These are phyloP conservation scores for Eimeria sp. DNA, from an alignment of 169 alveolate genomes.

Conservation along the genomic window DNA sequence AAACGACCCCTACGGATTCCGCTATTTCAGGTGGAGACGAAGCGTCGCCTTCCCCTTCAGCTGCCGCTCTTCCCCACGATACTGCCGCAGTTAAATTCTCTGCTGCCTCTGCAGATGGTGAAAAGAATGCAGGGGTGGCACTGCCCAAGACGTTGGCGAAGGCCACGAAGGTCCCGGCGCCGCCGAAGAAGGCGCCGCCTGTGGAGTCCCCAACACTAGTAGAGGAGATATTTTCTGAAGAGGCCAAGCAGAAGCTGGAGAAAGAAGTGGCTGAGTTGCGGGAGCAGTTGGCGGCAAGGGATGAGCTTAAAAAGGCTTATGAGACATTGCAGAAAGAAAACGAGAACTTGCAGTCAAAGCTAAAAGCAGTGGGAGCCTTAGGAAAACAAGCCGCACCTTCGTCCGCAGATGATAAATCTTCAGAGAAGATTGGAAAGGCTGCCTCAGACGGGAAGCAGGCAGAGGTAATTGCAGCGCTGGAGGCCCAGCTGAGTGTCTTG, in stretches of 20 bases:
- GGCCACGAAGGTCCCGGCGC: slow-evolving; percentile 57
- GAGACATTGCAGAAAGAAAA: slow-evolving; percentile 22
- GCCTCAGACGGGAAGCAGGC: background rate
- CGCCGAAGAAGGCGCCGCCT: slow-evolving; percentile 60
- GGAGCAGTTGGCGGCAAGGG: slow-evolving; percentile 44
- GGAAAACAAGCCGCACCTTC: background rate
- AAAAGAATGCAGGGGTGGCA: background rate
- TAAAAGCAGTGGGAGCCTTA: background rate
- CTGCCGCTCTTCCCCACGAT: background rate
- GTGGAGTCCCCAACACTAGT: background rate
- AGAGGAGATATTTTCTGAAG: background rate
- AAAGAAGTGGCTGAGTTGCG: slow-evolving; percentile 13
- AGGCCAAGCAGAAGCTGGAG: slow-evolving; percentile 52
- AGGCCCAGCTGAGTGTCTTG: slow-evolving; percentile 40
- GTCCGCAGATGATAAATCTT: background rate
- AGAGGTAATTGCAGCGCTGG: slow-evolving; percentile 17
- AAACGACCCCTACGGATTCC: background rate
- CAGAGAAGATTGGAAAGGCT: background rate
- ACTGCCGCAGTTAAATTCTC: background rate
- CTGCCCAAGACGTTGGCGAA: slow-evolving; percentile 4
- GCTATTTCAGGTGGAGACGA: background rate
- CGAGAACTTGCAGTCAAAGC: slow-evolving; percentile 38
- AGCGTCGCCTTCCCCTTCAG: background rate
- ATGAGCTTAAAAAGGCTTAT: background rate
- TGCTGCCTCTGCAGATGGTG: background rate